Percentiles rank a stretch among this genome's conserved stretches.
Conservation (phyloP, 331 rosid genomes). For the Cydonia oblonga region DNA sequence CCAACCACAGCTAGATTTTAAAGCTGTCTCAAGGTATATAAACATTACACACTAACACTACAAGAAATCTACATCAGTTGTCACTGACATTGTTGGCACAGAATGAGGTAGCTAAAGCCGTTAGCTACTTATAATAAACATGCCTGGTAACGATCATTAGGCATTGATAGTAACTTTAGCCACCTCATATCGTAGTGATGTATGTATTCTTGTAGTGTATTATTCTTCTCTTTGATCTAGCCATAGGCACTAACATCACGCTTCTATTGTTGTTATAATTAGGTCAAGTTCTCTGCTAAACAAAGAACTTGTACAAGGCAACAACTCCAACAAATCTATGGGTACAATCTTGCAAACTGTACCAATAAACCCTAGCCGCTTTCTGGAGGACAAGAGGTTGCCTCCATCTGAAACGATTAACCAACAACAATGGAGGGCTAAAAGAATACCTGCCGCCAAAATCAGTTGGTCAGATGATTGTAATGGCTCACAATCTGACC, state of each 20-base stretch:
- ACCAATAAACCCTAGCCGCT: conserved; percentile 53
- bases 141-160: too few relatives aligned
- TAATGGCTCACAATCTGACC: background rate
- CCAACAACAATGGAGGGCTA: background rate
- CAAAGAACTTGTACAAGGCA: conserved; percentile 10
- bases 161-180: too few relatives aligned
- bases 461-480: background rate
- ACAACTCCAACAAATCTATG: conserved; percentile 15
- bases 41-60: background rate
- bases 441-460: background rate
- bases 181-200: too few relatives aligned
- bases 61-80: too few relatives aligned
- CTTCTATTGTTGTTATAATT: background rate
- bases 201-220: too few relatives aligned
- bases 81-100: too few relatives aligned
- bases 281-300: background rate
- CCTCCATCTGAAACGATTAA: conserved; percentile 29
- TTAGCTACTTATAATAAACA: too few relatives aligned
- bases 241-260: background rate
- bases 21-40: conserved; percentile 42
- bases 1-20: conserved; percentile 1
- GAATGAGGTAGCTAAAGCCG: too few relatives aligned
- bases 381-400: conserved; percentile 62
- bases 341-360: background rate
- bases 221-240: background rate